phyloP scores from a whole-genome alignment of 139 green algal species.

The Ettlia oleoabundans region DNA sequence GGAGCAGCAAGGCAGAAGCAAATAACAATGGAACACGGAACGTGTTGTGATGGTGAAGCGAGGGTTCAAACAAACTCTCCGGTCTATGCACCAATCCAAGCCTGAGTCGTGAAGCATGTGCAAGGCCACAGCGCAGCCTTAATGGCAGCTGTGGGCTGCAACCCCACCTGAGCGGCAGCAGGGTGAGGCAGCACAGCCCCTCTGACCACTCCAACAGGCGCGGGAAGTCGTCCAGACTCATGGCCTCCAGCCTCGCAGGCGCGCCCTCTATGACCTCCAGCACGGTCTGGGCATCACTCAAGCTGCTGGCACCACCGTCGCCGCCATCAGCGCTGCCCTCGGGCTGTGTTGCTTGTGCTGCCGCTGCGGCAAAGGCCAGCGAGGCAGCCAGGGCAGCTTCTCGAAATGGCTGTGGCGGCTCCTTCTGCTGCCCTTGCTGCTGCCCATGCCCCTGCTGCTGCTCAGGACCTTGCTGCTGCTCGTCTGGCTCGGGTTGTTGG shows the following conservation, averaged over 20 bases:
- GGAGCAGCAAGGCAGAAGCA: too few relatives aligned
- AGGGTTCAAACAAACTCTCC: too few relatives aligned
- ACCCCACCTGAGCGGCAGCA: constrained; percentile 39
- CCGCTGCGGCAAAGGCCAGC: neutral
- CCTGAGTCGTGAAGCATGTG: too few relatives aligned
- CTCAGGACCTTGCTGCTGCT: neutral
- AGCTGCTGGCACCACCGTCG: neutral
- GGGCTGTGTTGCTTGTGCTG: too few relatives aligned
- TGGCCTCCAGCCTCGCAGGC: neutral
- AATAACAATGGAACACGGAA: too few relatives aligned
- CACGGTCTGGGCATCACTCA: neutral
- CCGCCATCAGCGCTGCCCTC: too few relatives aligned
- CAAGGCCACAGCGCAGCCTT: too few relatives aligned
- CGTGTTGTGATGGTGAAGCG: too few relatives aligned
- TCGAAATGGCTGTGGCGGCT: neutral
- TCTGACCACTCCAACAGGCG: constrained; percentile 34
- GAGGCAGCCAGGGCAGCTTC: neutral
- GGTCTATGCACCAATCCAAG: too few relatives aligned
- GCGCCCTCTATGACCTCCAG: neutral
- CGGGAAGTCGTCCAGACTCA: constrained; percentile 33
- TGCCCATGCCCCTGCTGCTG: constrained; percentile 21
- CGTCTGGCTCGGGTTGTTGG: neutral
- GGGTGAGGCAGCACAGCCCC: constrained; percentile 22
- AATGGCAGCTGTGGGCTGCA: too few relatives aligned
- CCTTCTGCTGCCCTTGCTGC: too few relatives aligned